Percentiles rank a stretch among this genome's conserved stretches.
Evolutionary conservation across 2,329 filamentous ascomycete species (phyloP).

Genomic region (Ustulina deusta): DNA sequence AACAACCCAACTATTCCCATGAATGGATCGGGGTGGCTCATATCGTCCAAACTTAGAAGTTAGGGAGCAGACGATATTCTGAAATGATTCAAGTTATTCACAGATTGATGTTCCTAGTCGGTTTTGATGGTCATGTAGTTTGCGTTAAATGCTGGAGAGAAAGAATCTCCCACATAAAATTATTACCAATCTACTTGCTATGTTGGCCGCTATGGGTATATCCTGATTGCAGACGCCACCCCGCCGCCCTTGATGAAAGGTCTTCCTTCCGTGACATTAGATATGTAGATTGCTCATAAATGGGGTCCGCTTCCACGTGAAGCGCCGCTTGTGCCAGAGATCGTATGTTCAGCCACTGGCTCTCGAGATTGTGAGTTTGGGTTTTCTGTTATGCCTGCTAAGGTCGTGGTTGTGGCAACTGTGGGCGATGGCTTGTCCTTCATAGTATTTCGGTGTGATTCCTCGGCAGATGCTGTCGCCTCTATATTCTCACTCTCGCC

Average conservation of each 20-base stretch:
- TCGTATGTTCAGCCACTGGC: constrained; percentile 9
- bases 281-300: constrained; percentile 16
- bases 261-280: constrained; percentile 18
- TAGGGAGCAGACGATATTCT: neutral
- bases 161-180: constrained; percentile 1
- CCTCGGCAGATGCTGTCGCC: neutral
- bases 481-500: constrained; percentile 19
- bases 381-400: constrained; percentile 1
- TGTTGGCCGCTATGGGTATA: constrained; percentile 26
- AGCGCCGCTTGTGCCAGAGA: constrained; percentile 3
- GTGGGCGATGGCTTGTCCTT: neutral
- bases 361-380: neutral
- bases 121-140: neutral
- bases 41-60: neutral
- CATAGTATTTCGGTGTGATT: neutral
- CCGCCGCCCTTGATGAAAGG: constrained; percentile 1
- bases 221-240: constrained; percentile 2
- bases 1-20: neutral
- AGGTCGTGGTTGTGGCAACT: neutral
- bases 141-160: constrained; percentile 2
- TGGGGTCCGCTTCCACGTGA: neutral
- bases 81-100: neutral
- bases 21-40: neutral
- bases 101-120: neutral
- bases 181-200: constrained; percentile 12